Evolutionary conservation across 352 stramenopile genomes (phyloP), one percentile per base, ranked within the genome.

Genomic region (Phytophthora crassamura): DNA sequence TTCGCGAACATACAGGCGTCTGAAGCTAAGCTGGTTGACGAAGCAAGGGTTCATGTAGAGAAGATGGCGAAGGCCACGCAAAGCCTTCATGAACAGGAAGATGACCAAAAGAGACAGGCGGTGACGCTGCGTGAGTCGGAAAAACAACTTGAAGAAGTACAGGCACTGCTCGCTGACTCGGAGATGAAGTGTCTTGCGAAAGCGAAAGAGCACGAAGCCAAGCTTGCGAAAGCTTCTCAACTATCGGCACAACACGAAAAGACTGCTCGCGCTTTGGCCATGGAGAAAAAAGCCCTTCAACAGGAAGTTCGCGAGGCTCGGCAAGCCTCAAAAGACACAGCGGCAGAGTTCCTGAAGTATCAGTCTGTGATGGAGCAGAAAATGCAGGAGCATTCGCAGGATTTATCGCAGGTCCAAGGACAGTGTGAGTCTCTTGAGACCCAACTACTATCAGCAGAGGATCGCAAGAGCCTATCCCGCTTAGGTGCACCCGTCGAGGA

Each of bases 351-450:
- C 16, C 36, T 63, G 11, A 46, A 57, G 7, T 66, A 12, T 25
- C 67, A 66, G 22, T 62, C 38, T n/a, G 7, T 50, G 30, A 53
- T 51, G 39, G 20, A 69, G n/a, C 43, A 72, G 39, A 62, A 50
- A 34, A 58, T 28, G 7, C 40, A 59, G 39, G 47, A 72, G 3
- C 45, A 56, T 14, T 7, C 57, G 11, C 39, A 50, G 8, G 35
- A 40, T 34, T 16, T 69, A 46, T n/a, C 25, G 7, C 34, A 34
- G 46, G 12, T 33, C 47, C 34, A 54, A 35, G 33, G 43, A 16
- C 57, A 64, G 18, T 66, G 56, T 20, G 56, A 75, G 43, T 55
- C 38, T 41, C 41, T 72, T 22, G 62, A 75, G 52, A 51, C 51
- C 0, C 62, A 75, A 14, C 57, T 72, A 6, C 40, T 75, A 43